Percentiles rank a stretch among this genome's conserved stretches.
These are phyloP conservation scores for Epipyxis sp. DNA, from an alignment of 108 stramenopile species.

Conservation along the genomic window DNA sequence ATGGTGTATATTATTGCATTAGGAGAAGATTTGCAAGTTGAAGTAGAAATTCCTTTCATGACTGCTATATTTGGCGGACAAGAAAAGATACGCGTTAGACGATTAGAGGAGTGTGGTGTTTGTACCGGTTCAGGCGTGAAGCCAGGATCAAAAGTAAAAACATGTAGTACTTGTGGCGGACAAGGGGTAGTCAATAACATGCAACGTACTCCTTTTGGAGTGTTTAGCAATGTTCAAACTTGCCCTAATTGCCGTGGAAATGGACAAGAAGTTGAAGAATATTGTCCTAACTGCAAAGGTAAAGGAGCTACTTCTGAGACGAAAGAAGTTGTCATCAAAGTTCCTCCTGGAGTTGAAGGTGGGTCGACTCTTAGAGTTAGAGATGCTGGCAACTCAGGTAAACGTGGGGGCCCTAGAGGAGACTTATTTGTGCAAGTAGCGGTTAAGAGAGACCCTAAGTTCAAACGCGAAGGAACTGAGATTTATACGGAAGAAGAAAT, in stretches of 20 bases:
- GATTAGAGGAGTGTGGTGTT: neutral
- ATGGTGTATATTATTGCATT: neutral
- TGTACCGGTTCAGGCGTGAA: conserved; percentile 20
- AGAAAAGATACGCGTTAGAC: conserved; percentile 5
- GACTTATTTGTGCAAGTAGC: conserved; percentile 92
- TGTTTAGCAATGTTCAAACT: conserved; percentile 89
- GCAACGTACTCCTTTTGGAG: conserved; percentile 86
- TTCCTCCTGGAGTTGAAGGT: conserved; percentile 90
- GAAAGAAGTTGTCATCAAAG: conserved; percentile 90
- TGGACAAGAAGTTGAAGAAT: conserved; percentile 83
- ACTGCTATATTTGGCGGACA: conserved; percentile 19
- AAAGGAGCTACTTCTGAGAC: conserved; percentile 83
- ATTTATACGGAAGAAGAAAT: conserved; percentile 81
- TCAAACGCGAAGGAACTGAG: conserved; percentile 88
- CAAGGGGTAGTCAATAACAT: conserved; percentile 84
- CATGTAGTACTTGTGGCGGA: conserved; percentile 78
- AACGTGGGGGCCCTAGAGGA: conserved; percentile 83
- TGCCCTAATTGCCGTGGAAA: conserved; percentile 88
- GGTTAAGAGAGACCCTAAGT: conserved; percentile 79
- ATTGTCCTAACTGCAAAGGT: conserved; percentile 86
- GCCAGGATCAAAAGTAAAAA: conserved; percentile 69
- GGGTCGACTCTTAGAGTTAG: conserved; percentile 91
- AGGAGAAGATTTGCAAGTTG: conserved; percentile 24
- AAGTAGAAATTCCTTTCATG: conserved; percentile 14
- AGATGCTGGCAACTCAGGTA: conserved; percentile 90